phyloP scores from a whole-genome alignment of 1,284 basidiomycete genomes.

The Boletus austroedulis region DNA sequence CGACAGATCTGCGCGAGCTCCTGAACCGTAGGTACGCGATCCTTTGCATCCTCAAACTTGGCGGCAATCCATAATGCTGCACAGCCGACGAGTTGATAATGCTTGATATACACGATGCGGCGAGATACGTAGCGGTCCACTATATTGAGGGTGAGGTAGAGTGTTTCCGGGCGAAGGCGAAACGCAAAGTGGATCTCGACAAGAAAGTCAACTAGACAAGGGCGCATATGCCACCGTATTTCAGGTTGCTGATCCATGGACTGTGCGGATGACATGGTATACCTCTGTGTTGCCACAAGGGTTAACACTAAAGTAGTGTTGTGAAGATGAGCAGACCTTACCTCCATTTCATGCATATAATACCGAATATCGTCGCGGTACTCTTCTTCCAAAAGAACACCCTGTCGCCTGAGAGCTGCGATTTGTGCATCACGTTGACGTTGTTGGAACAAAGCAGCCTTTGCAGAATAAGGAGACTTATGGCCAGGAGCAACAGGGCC shows the following conservation, averaged over 20 bases:
- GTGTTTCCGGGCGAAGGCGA: constrained; percentile 93
- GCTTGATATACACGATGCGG: constrained; percentile 97
- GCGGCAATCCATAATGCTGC: constrained; percentile 98
- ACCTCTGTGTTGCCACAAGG: constrained; percentile 48
- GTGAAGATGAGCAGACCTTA: constrained; percentile 43
- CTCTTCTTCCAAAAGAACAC: constrained; percentile 83
- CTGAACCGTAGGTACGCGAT: constrained; percentile 92
- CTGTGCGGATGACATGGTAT: constrained; percentile 84
- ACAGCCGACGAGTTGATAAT: constrained; percentile 99
- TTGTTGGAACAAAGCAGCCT: constrained; percentile 56
- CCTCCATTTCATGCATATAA: constrained; percentile 99
- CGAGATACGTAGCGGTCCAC: constrained; percentile 99
- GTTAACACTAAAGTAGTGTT: constrained; percentile 12
- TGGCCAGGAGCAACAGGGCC: constrained; percentile 45
- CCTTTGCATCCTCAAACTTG: constrained; percentile 99
- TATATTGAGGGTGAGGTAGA: constrained; percentile 98
- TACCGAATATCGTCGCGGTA: constrained; percentile 89
- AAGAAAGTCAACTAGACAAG: constrained; percentile 97
- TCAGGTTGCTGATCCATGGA: constrained; percentile 99
- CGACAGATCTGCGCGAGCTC: constrained; percentile 95
- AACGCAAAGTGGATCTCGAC: constrained; percentile 98
- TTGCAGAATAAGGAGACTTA: constrained; percentile 62
- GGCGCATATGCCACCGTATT: constrained; percentile 98
- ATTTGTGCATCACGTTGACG: constrained; percentile 68
- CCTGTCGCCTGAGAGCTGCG: constrained; percentile 62